phyloP scores from a whole-genome alignment of 768 basidiomycete species.

The Holtermanniella nyarrowii region DNA sequence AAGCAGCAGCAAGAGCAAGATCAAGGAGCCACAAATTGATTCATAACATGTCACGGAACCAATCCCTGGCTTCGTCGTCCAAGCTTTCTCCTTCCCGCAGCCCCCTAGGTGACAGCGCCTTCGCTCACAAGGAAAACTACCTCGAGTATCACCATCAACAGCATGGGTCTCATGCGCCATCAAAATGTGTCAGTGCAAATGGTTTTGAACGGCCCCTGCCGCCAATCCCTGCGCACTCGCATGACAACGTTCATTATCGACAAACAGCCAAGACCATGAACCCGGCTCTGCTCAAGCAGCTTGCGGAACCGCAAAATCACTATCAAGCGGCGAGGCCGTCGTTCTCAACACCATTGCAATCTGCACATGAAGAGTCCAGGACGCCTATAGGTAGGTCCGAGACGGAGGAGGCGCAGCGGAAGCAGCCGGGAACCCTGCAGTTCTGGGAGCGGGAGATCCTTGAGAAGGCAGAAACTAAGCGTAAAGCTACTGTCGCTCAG shows the following conservation, averaged over 20 bases:
- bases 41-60: conserved; percentile 13
- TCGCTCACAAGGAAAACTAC: conserved; percentile 16
- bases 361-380: conserved; percentile 36
- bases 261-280: conserved; percentile 54
- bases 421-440: conserved; percentile 37
- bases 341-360: too few species aligned
- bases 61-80: conserved; percentile 25
- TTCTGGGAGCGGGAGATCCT: conserved; percentile 79
- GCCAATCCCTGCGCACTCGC: conserved; percentile 2
- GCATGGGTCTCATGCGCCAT: conserved; percentile 20
- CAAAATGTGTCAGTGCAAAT: conserved; percentile 1
- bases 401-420: conserved; percentile 14
- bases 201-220: background rate
- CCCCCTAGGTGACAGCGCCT: background rate
- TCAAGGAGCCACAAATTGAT: conserved; percentile 7
- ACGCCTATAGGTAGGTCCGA: conserved; percentile 37
- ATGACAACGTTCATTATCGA: conserved; percentile 58
- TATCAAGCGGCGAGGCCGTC: background rate
- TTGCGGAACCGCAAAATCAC: conserved; percentile 12
- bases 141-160: conserved; percentile 28
- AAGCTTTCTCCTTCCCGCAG: conserved; percentile 33
- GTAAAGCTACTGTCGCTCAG: conserved; percentile 95
- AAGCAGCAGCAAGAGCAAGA: too few species aligned
- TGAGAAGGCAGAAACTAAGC: conserved; percentile 73
- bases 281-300: conserved; percentile 32